Evolutionary conservation across 140 eudicot species (phyloP).

Genomic region (Cichorium intybus): DNA sequence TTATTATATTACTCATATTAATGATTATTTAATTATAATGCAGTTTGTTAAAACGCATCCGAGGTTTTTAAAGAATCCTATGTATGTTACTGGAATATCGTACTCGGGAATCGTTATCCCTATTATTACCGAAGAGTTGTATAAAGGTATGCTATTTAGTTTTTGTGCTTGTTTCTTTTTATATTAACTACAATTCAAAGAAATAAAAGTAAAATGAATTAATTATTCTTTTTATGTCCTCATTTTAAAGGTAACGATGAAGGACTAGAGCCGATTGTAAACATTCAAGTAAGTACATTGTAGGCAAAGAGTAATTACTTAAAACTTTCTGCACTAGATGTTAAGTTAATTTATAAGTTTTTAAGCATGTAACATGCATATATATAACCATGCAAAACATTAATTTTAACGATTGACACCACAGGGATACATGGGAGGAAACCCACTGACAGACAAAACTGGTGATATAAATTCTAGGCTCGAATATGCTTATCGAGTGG

Average conservation of each 20-base stretch:
- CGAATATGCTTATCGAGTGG: slow-evolving; percentile 22
- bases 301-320: background rate
- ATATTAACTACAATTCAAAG: background rate
- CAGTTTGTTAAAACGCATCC: slow-evolving; percentile 28
- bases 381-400: too few species aligned
- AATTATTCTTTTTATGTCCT: background rate
- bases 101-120: slow-evolving; percentile 20
- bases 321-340: background rate
- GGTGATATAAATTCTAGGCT: slow-evolving; percentile 31
- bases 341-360: background rate
- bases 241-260: slow-evolving; percentile 19
- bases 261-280: slow-evolving; percentile 26
- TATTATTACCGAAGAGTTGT: slow-evolving; percentile 13
- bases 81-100: slow-evolving; percentile 21
- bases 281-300: slow-evolving; percentile 24
- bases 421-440: slow-evolving; percentile 30
- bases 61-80: slow-evolving; percentile 14
- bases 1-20: background rate
- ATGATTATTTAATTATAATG: background rate
- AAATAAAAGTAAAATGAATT: background rate
- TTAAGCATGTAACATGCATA: background rate
- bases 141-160: slow-evolving; percentile 15
- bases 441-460: slow-evolving; percentile 29
- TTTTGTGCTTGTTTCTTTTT: background rate
- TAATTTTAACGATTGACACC: background rate